Conservation (phyloP, 345 rosid species). For the Arabidopsis suecica region DNA sequence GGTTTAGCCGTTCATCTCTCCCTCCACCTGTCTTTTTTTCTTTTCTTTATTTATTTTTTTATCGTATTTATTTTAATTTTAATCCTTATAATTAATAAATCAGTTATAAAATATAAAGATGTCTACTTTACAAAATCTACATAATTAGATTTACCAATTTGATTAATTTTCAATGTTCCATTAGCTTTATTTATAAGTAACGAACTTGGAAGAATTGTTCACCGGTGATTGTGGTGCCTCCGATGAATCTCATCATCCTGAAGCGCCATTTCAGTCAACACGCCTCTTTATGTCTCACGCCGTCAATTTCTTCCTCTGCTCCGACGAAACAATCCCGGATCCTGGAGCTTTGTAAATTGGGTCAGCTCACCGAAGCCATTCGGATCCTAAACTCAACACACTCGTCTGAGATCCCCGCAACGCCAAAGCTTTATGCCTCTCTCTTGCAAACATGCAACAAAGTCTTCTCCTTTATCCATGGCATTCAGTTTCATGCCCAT, state of each 20-base stretch:
- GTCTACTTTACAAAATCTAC: too few relatives aligned
- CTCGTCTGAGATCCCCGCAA: slow-evolving; percentile 40
- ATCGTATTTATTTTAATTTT: neutral
- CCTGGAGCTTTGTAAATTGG: slow-evolving; percentile 60
- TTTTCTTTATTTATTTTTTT: neutral
- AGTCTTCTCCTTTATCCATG: slow-evolving; percentile 58
- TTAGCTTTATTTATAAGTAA: too few relatives aligned
- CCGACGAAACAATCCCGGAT: slow-evolving; percentile 48
- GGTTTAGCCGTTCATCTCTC: slow-evolving; percentile 31
- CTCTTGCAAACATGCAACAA: slow-evolving; percentile 77
- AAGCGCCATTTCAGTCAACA: slow-evolving; percentile 56
- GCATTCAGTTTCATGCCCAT: slow-evolving; percentile 77
- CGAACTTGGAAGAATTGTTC: neutral
- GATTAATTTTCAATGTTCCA: too few relatives aligned
- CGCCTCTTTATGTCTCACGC: slow-evolving; percentile 29
- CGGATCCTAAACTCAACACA: slow-evolving; percentile 58
- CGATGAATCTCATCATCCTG: slow-evolving; percentile 55
- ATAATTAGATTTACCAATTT: too few relatives aligned
- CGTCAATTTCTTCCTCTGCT: slow-evolving; percentile 26
- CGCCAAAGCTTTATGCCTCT: slow-evolving; percentile 66
- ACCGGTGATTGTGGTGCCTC: slow-evolving; percentile 29
- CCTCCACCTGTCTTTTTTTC: neutral
- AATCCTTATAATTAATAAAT: too few relatives aligned
- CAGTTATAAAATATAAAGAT: too few relatives aligned
- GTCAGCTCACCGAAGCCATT: slow-evolving; percentile 59